A percentile compares a stretch with the other conserved stretches of the same genome.
Evolutionary conservation across 805 yeast genomes (phyloP).

Genomic region (Ogataea glucozyma): DNA sequence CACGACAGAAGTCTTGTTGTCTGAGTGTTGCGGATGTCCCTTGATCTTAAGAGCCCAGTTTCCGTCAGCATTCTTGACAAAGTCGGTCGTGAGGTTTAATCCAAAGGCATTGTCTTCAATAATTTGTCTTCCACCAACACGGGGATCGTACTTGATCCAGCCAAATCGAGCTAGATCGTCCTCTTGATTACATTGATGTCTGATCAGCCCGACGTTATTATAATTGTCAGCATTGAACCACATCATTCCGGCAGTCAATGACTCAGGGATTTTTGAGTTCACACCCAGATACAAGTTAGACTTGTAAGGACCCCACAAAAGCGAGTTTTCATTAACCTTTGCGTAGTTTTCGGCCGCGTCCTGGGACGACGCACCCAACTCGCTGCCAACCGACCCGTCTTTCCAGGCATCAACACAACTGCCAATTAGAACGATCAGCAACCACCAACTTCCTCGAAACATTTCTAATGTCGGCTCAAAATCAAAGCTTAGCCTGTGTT

Average conservation of each 20-base stretch:
- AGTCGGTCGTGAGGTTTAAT: slow-evolving; percentile 64
- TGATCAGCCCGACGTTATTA: slow-evolving; percentile 52
- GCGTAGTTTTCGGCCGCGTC: slow-evolving; percentile 31
- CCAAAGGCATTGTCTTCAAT: slow-evolving; percentile 67
- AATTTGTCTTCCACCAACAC: slow-evolving; percentile 80
- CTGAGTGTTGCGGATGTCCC: slow-evolving; percentile 59
- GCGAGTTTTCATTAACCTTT: slow-evolving; percentile 46
- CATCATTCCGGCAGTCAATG: slow-evolving; percentile 77
- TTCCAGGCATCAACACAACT: slow-evolving; percentile 5
- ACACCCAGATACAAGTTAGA: slow-evolving; percentile 85
- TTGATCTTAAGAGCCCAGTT: slow-evolving; percentile 80
- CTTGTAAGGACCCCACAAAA: slow-evolving; percentile 92
- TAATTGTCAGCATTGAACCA: slow-evolving; percentile 76
- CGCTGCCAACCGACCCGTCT: slow-evolving; percentile 12
- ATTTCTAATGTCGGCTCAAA: not conserved
- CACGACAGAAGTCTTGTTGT: slow-evolving; percentile 61
- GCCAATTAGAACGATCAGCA: slow-evolving; percentile 1
- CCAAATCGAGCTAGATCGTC: slow-evolving; percentile 75
- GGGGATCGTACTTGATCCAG: slow-evolving; percentile 87
- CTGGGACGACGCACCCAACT: slow-evolving; percentile 10
- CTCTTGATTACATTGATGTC: slow-evolving; percentile 75
- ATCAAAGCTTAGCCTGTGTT: too few species aligned
- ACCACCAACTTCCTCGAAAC: slow-evolving; percentile 1
- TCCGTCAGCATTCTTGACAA: slow-evolving; percentile 72
- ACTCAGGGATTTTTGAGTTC: slow-evolving; percentile 76